Conservation (phyloP, 2,329 filamentous ascomycete genomes). For the Plenodomus lindquistii region DNA sequence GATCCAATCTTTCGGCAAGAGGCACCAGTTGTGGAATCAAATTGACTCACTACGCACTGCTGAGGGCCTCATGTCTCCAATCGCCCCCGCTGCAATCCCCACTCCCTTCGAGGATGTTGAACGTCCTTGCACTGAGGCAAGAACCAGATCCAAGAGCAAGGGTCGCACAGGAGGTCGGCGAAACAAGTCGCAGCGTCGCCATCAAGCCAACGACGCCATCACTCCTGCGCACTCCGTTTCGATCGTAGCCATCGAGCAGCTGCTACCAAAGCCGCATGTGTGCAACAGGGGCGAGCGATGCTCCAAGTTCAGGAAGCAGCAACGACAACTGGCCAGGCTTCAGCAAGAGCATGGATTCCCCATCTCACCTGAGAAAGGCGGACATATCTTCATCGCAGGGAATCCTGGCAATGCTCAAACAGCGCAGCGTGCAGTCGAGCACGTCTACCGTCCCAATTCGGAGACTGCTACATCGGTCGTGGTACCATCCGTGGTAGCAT, state of each 20-base stretch:
- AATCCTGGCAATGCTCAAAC: conserved; percentile 78
- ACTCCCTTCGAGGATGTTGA: conserved; percentile 55
- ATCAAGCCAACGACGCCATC: conserved; percentile 64
- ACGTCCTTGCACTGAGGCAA: conserved; percentile 48
- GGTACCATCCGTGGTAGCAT: conserved; percentile 74
- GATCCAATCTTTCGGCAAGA: conserved; percentile 79
- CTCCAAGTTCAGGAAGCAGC: conserved; percentile 78
- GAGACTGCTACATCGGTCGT: conserved; percentile 64
- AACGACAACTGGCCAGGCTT: conserved; percentile 74
- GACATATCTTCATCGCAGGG: conserved; percentile 75
- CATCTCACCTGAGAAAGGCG: conserved; percentile 63
- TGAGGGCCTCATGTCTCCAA: conserved; percentile 44
- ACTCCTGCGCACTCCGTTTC: conserved; percentile 83
- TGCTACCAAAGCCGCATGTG: conserved; percentile 80
- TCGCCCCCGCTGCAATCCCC: conserved; percentile 51
- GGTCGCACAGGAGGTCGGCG: conserved; percentile 34
- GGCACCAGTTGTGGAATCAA: conserved; percentile 78
- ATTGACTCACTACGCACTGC: conserved; percentile 68
- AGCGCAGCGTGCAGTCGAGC: conserved; percentile 56
- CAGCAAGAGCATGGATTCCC: conserved; percentile 71
- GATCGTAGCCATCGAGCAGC: conserved; percentile 88
- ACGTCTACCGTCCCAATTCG: conserved; percentile 69
- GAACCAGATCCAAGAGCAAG: conserved; percentile 42
- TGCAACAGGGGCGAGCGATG: conserved; percentile 89
- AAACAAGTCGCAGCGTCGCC: conserved; percentile 40